Conservation (phyloP, 352 stramenopile species). For the Phytophthora meadii region DNA sequence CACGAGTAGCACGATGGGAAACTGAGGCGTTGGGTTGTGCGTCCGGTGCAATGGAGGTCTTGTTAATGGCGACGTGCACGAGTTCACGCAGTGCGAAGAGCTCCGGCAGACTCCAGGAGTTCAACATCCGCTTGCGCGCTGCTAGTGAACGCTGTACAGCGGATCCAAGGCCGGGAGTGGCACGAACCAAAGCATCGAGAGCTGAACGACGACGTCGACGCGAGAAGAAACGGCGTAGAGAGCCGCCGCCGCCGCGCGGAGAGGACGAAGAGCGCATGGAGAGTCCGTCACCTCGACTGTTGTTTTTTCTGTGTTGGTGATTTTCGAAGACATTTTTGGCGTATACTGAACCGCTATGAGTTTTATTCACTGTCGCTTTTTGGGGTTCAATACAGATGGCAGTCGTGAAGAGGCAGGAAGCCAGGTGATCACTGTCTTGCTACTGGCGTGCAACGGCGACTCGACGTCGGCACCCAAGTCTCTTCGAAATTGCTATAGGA, state of each 20-base stretch:
- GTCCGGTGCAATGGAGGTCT: conserved; percentile 21
- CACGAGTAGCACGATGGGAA: conserved; percentile 8
- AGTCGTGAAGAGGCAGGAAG: conserved; percentile 1
- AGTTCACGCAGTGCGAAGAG: conserved; percentile 65
- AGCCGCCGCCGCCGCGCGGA: conserved; percentile 9
- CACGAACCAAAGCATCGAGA: conserved; percentile 5
- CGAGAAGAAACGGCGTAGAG: conserved; percentile 40
- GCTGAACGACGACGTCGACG: conserved; percentile 15
- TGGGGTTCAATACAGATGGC: conserved; percentile 20
- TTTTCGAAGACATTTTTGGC: conserved; percentile 6
- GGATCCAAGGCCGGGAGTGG: neutral
- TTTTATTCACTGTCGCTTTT: too few relatives aligned
- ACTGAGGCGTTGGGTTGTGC: conserved; percentile 10
- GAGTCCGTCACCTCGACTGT: neutral
- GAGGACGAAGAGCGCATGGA: conserved; percentile 31
- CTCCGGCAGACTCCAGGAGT: conserved; percentile 66
- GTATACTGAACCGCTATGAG: conserved; percentile 6
- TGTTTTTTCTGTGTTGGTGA: conserved; percentile 17
- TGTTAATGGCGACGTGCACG: conserved; percentile 49
- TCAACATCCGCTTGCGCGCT: conserved; percentile 43
- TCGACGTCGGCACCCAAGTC: neutral
- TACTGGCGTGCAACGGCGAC: conserved; percentile 5
- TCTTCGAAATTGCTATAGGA: neutral
- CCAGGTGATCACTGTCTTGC: conserved; percentile 9
- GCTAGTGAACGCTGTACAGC: conserved; percentile 27